Conservation (phyloP, 2,329 filamentous ascomycete genomes). For the Aspergillus cejpii region DNA sequence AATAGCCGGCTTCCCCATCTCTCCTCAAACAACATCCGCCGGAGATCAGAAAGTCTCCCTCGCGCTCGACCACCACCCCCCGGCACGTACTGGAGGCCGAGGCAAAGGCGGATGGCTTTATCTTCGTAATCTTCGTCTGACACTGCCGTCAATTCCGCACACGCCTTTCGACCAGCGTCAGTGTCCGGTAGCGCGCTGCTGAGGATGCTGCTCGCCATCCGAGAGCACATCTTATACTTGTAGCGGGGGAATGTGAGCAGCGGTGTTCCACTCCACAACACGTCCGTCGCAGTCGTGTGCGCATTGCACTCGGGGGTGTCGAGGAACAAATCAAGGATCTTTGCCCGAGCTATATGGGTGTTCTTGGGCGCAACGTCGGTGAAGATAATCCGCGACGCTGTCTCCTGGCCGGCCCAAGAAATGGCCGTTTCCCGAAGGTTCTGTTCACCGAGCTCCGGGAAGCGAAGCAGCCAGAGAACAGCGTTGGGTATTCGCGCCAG, state of each 20-base stretch:
- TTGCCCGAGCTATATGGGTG: slow-evolving; percentile 83
- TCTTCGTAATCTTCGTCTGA: slow-evolving; percentile 81
- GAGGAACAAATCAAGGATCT: slow-evolving; percentile 88
- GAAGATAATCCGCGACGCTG: slow-evolving; percentile 82
- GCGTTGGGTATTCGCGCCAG: slow-evolving; percentile 77
- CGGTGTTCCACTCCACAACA: slow-evolving; percentile 93
- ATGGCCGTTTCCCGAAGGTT: slow-evolving; percentile 75
- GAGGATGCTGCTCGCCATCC: slow-evolving; percentile 93
- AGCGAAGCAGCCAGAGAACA: slow-evolving; percentile 90
- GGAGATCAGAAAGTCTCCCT: slow-evolving; percentile 71
- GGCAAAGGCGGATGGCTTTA: slow-evolving; percentile 62
- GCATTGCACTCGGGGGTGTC: slow-evolving; percentile 98
- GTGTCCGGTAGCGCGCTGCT: slow-evolving; percentile 75
- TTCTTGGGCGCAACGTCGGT: slow-evolving; percentile 96
- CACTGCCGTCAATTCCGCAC: slow-evolving; percentile 66
- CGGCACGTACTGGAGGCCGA: slow-evolving; percentile 53
- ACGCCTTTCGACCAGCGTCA: slow-evolving; percentile 59
- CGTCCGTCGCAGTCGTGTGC: slow-evolving; percentile 92
- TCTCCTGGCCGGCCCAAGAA: slow-evolving; percentile 75
- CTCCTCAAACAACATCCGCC: slow-evolving; percentile 72
- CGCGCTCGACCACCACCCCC: slow-evolving; percentile 30
- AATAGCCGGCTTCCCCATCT: slow-evolving; percentile 86
- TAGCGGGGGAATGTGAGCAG: slow-evolving; percentile 85
- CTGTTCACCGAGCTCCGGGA: slow-evolving; percentile 84
- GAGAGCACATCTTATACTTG: slow-evolving; percentile 96